Percentiles rank a stretch among this genome's conserved stretches.
Conservation (phyloP, 163 green algal genomes). For the Scenedesmus sp. region DNA sequence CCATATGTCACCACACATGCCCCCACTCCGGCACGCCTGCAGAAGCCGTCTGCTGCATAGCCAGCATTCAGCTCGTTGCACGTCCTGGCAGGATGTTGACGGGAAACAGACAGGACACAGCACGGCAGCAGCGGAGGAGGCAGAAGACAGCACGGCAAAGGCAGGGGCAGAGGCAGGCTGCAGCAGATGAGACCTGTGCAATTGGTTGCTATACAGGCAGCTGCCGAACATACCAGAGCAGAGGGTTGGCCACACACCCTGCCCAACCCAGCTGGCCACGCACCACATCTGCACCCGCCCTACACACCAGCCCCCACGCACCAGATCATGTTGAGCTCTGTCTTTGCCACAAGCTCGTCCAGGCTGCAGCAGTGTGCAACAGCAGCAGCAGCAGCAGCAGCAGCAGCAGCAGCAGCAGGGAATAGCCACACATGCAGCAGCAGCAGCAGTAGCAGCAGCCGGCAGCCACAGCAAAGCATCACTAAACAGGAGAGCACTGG, state of each 20-base stretch:
- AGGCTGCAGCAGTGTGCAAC: conserved; percentile 19
- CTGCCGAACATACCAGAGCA: neutral
- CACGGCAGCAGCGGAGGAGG: neutral
- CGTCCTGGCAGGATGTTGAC: conserved; percentile 14
- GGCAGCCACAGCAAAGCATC: neutral
- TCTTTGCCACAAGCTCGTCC: conserved; percentile 32
- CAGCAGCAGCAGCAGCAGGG: neutral
- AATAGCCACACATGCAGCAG: neutral
- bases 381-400: neutral
- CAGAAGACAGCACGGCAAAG: neutral
- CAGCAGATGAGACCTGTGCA: neutral
- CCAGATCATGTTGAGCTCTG: conserved; percentile 48
- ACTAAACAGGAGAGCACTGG: no score
- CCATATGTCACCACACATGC: conserved; percentile 84
- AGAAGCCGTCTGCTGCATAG: conserved; percentile 73
- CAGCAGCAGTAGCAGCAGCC: neutral
- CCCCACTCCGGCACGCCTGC: conserved; percentile 67
- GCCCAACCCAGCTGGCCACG: no score
- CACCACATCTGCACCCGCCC: neutral
- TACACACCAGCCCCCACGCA: neutral
- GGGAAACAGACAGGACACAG: no score
- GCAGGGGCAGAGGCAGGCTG: neutral
- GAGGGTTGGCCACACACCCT: no score
- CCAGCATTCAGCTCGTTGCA: conserved; percentile 91
- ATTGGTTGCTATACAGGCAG: neutral